These are phyloP conservation scores for Aspergillus ruber DNA, from an alignment of 2,329 filamentous ascomycete species.

Conservation along the genomic window DNA sequence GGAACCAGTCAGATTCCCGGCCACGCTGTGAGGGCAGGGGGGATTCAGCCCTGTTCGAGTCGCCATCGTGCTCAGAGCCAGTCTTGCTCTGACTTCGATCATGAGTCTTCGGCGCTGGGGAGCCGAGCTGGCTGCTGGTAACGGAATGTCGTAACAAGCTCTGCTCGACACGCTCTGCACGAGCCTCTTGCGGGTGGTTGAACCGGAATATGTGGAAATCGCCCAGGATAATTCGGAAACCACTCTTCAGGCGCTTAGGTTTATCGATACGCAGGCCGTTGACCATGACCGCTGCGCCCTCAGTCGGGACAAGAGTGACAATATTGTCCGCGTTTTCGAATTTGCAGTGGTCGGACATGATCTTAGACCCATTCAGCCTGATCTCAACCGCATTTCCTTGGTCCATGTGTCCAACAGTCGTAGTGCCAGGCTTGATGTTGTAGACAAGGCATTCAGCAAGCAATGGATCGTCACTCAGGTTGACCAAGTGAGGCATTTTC, in stretches of 20 bases:
- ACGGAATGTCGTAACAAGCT: slow-evolving; percentile 81
- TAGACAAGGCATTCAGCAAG: slow-evolving; percentile 95
- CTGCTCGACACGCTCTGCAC: slow-evolving; percentile 82
- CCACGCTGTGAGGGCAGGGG: slow-evolving; percentile 62
- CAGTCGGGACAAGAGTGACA: slow-evolving; percentile 82
- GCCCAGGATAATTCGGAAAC: slow-evolving; percentile 88
- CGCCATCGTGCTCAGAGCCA: slow-evolving; percentile 66
- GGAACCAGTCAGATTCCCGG: slow-evolving; percentile 88
- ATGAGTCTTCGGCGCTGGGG: slow-evolving; percentile 63
- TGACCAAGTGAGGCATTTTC: slow-evolving; percentile 98
- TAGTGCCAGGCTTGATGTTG: slow-evolving; percentile 92
- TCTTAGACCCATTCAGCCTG: slow-evolving; percentile 85
- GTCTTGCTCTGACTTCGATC: slow-evolving; percentile 74
- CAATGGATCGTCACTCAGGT: slow-evolving; percentile 88
- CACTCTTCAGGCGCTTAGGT: slow-evolving; percentile 78
- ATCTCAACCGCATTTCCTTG: slow-evolving; percentile 80
- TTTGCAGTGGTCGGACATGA: slow-evolving; percentile 83
- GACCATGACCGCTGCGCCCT: slow-evolving; percentile 96
- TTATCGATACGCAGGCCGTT: slow-evolving; percentile 87
- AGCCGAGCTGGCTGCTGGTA: slow-evolving; percentile 57
- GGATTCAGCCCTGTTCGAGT: slow-evolving; percentile 70
- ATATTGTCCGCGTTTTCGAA: slow-evolving; percentile 91
- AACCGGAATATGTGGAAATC: slow-evolving; percentile 99
- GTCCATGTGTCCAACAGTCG: slow-evolving; percentile 90
- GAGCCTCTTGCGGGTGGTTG: slow-evolving; percentile 93